Conservation (phyloP, 108 stramenopile genomes). For the Cyclotella cryptica region DNA sequence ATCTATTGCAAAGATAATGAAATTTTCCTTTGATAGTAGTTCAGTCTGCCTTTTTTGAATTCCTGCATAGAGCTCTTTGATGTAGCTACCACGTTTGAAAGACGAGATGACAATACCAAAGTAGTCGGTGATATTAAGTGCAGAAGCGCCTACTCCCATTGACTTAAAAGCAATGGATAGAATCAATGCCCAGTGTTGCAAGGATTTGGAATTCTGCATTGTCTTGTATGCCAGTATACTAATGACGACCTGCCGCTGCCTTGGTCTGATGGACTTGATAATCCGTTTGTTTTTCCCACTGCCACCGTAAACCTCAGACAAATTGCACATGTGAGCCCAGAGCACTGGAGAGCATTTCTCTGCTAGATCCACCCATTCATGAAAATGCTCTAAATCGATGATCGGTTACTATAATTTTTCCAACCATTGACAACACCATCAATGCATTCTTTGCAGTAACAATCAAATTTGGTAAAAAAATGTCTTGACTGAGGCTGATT, state of each 20-base stretch:
- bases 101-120: background rate
- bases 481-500: background rate
- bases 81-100: background rate
- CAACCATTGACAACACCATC: background rate
- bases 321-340: background rate
- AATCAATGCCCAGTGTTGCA: slow-evolving; percentile 11
- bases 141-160: background rate
- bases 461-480: background rate
- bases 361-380: background rate
- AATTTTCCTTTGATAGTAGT: background rate
- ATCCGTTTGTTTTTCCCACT: background rate
- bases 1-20: background rate
- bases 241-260: background rate
- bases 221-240: background rate
- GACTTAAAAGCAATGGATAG: background rate
- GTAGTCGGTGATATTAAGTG: background rate
- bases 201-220: background rate
- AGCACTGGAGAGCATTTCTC: background rate
- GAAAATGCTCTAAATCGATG: background rate
- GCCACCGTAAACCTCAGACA: background rate
- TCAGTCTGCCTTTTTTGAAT: background rate
- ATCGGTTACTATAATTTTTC: background rate
- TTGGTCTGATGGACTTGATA: background rate
- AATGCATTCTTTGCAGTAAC: background rate
- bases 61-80: background rate